Evolutionary conservation across 176 grass and related monocot species (phyloP), one percentile per base, ranked within the genome.

Genomic region (Aegilops bicornis): DNA sequence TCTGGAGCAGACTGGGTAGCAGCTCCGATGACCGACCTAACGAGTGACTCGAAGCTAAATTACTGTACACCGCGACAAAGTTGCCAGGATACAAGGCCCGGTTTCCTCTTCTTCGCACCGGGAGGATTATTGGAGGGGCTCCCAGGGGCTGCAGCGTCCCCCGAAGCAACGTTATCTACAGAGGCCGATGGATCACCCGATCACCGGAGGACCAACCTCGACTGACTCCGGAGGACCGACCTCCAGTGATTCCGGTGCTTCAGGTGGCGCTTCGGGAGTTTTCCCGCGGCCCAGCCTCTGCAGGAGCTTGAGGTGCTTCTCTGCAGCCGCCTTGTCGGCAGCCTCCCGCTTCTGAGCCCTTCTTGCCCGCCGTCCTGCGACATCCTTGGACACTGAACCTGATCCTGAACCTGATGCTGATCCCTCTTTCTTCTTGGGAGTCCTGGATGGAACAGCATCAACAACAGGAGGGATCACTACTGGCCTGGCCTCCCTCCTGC

Each of bases 291-390:
- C 97, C 60, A 98, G 31, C 92, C 94, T 98, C 85, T 96, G 88
- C 64, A 96, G 59, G 48, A 88, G 93, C 89, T 92, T 91, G 85
- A 94, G 84, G 83, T 99, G 94, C 78, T 94, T 99, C 7, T 89
- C 92, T 17, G 94, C 97, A 84, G 92, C 90, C 13, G 87, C 94
- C 89, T 82, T 95, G 69, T 99, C 94, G 4, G 94, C 97, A 32
- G 97, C 97, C 81, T 99, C 94, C n/a, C 97, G 91, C 73, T 99
- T 99, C 82, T 91, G 84, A 47, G 97, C 97, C 76, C 92, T 91
- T 68, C 88, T 99, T 10, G 97, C 97, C 2, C 97, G 94, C 83
- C 92, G 94, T 39, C 97, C 97, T 3, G 89, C 84, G 9, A 87
- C 69, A 83, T 94, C 92, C 79, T 90, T 95, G 70, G 91, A 95